A percentile compares a stretch with the other conserved stretches of the same genome.
Conservation (phyloP, 371 early-diverging fungal genomes). For the Dinochytrium kinnereticum region DNA sequence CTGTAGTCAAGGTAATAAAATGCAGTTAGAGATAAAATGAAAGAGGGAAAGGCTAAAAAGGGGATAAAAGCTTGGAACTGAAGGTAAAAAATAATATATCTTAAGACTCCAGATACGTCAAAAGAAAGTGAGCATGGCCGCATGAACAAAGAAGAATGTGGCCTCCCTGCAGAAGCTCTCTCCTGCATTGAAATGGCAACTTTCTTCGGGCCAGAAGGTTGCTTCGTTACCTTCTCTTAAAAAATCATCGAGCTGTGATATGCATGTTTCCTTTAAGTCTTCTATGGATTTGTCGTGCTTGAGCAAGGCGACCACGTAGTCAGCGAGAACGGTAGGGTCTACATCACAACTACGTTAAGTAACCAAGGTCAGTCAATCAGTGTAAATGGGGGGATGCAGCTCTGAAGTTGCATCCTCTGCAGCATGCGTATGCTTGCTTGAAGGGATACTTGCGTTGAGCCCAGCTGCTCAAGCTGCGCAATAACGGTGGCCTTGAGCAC, state of each 20-base stretch:
- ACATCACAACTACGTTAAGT: conserved; percentile 70
- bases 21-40: too few species aligned
- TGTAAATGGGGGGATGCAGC: conserved; percentile 5
- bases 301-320: conserved; percentile 79
- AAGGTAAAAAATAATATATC: too few species aligned
- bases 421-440: conserved; percentile 1
- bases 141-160: too few species aligned
- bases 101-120: too few species aligned
- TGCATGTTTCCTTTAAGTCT: conserved; percentile 45
- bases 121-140: too few species aligned
- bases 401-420: too few species aligned
- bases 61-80: too few species aligned
- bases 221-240: conserved; percentile 65
- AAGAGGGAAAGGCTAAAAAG: too few species aligned
- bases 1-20: conserved; percentile 28
- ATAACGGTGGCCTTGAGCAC: conserved; percentile 2
- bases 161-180: too few species aligned
- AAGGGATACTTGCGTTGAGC: conserved; percentile 23
- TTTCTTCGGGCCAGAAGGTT: too few species aligned
- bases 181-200: too few species aligned
- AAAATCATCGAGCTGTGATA: conserved; percentile 57
- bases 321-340: conserved; percentile 77
- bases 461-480: conserved; percentile 33
- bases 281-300: conserved; percentile 62
- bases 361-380: not conserved